These are phyloP conservation scores for Ustilago vetiveriae DNA, from an alignment of 1,284 basidiomycete genomes.

Conservation along the genomic window DNA sequence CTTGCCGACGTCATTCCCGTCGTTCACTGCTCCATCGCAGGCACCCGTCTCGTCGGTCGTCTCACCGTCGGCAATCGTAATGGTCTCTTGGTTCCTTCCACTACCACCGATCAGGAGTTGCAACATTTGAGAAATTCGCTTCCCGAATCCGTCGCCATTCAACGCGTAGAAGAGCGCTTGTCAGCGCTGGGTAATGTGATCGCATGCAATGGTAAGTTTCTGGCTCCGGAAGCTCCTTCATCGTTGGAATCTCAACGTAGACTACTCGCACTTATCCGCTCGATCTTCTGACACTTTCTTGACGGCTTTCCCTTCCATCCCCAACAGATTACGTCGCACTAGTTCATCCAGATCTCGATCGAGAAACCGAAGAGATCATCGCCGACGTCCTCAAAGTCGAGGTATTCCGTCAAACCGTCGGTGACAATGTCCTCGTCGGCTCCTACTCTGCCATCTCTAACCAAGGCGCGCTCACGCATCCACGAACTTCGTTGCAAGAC, in stretches of 20 bases:
- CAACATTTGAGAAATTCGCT: conserved; percentile 97
- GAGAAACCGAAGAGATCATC: conserved; percentile 99
- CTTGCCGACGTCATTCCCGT: conserved; percentile 93
- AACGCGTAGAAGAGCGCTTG: conserved; percentile 94
- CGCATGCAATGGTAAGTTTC: conserved; percentile 83
- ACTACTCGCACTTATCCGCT: too few relatives aligned
- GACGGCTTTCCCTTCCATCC: background rate
- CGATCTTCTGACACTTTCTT: too few relatives aligned
- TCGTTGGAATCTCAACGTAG: too few relatives aligned
- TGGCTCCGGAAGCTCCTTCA: too few relatives aligned
- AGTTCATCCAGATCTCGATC: conserved; percentile 84
- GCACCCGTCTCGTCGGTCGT: conserved; percentile 92
- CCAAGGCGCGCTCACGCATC: conserved; percentile 96
- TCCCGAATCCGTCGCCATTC: conserved; percentile 88
- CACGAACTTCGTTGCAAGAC: conserved; percentile 94
- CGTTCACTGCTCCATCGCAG: conserved; percentile 94
- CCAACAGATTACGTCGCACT: conserved; percentile 60
- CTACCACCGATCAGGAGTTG: conserved; percentile 96
- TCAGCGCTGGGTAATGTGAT: conserved; percentile 98
- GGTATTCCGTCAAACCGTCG: conserved; percentile 97
- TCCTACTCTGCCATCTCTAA: conserved; percentile 94
- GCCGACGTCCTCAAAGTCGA: conserved; percentile 99
- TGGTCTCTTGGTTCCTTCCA: conserved; percentile 92
- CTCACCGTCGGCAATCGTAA: conserved; percentile 88
- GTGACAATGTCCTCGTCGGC: conserved; percentile 95